These are phyloP conservation scores for Fraxinus excelsior DNA, from an alignment of 257 asterid species.

Conservation along the genomic window DNA sequence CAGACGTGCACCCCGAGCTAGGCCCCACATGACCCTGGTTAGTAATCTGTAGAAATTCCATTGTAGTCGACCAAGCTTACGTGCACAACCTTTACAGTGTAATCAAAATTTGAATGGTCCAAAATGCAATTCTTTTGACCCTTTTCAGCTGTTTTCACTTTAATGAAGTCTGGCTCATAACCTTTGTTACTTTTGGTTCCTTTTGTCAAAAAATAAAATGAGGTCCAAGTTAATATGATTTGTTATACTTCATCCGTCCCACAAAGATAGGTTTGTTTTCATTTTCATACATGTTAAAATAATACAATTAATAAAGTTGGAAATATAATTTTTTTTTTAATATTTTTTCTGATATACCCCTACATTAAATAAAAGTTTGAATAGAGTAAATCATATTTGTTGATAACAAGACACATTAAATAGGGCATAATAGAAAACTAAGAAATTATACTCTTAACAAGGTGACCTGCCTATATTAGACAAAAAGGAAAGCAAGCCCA, in stretches of 20 bases:
- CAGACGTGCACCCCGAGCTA: constrained; percentile 83
- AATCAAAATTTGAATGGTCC: not conserved
- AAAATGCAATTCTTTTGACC: not conserved
- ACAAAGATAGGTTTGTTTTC: no score
- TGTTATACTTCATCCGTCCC: not conserved
- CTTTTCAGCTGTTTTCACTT: not conserved
- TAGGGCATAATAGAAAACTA: no score
- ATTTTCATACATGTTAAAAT: no score
- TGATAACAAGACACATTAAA: no score
- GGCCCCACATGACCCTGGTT: constrained; percentile 89
- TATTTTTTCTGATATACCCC: no score
- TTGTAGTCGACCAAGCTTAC: not conserved
- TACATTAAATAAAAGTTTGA: no score
- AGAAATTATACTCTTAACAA: no score
- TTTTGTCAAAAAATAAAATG: not conserved
- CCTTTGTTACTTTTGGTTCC: not conserved
- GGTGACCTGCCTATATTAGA: no score
- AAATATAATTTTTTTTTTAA: no score
- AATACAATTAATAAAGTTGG: no score
- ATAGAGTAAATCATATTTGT: no score
- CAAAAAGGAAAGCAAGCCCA: no score
- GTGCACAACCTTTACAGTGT: not conserved
- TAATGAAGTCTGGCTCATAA: not conserved
- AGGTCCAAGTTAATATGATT: not conserved
- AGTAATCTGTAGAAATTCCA: constrained; percentile 28